These are phyloP conservation scores for Flaveria sonorensis DNA, from an alignment of 129 eudicot genomes.

Conservation along the genomic window DNA sequence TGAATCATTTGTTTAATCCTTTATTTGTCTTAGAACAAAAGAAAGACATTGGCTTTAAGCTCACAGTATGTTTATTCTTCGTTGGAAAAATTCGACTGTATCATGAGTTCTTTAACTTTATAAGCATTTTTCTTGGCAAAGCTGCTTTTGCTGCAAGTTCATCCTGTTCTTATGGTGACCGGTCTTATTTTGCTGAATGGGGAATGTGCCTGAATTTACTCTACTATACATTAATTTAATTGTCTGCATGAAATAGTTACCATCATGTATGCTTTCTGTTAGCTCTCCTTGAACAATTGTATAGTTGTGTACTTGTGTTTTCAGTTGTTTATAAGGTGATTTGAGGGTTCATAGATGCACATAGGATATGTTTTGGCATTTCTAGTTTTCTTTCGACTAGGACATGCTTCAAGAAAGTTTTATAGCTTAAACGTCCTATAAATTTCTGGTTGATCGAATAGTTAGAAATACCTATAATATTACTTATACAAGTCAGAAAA, in stretches of 20 bases:
- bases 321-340: neutral
- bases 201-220: too few relatives aligned
- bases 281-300: neutral
- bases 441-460: neutral
- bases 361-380: neutral
- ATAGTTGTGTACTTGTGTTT: neutral
- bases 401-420: neutral
- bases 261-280: too few relatives aligned
- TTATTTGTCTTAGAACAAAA: too few relatives aligned
- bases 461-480: neutral
- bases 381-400: neutral
- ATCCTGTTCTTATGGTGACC: too few relatives aligned
- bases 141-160: too few relatives aligned
- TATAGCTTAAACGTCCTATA: neutral
- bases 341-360: neutral
- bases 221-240: neutral
- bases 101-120: neutral
- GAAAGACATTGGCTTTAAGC: neutral
- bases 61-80: neutral
- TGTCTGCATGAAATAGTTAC: neutral
- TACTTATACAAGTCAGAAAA: neutral
- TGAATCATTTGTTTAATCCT: too few relatives aligned
- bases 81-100: neutral
- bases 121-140: too few relatives aligned
- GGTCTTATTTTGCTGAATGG: too few relatives aligned